Evolutionary conservation across 2,329 filamentous ascomycete genomes (phyloP), one percentile per base, ranked within the genome.

Genomic region (Colletotrichum sansevieriae): DNA sequence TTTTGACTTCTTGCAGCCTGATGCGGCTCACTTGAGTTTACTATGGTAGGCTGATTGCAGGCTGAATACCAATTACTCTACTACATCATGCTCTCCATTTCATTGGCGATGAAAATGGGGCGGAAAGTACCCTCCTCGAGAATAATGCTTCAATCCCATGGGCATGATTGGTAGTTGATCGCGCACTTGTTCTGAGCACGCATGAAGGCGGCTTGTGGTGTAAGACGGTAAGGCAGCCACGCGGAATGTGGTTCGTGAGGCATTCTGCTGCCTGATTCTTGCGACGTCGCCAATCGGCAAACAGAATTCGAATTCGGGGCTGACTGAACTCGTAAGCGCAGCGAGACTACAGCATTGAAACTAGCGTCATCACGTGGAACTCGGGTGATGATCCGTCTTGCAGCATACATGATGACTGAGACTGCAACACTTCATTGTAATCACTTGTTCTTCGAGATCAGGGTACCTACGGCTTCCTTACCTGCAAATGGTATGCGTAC

Each of bases 181-280:
- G 33, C 33, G 37, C 20, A 56, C 20, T 11, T 47, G 62, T 43
- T 61, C 47, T 43, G 22, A 41, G 25, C 56, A 52, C 56, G 63
- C 66, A 69, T 69, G 20, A 25, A 60, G 33, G 39, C 33, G 55
- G 22, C 12, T 12, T 46, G 15, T 29, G 15, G 37, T 66, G 66
- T 69, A 43, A 35, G 49, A 51, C 56, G 49, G 52, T 18, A n/a
- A 69, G 63, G 66, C 49, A 61, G 22, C 35, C 56, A 18, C 11
- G 33, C 52, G 39, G 11, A n/a, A 33, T 49, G 33, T 58, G 62
- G 61, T 46, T 55, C 22, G 25, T 37, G 33, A 65, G 56, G 55
- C n/a, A 39, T 49, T 58, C 47, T 66, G 63, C 56, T 69, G 56
- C 56, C 66, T 66, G 12, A 18, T 20, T 43, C 13, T 35, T 29